A percentile compares a stretch with the other conserved stretches of the same genome.
Conservation (phyloP, 2,329 filamentous ascomycete species). For the Fonsecaea pedrosoi region DNA sequence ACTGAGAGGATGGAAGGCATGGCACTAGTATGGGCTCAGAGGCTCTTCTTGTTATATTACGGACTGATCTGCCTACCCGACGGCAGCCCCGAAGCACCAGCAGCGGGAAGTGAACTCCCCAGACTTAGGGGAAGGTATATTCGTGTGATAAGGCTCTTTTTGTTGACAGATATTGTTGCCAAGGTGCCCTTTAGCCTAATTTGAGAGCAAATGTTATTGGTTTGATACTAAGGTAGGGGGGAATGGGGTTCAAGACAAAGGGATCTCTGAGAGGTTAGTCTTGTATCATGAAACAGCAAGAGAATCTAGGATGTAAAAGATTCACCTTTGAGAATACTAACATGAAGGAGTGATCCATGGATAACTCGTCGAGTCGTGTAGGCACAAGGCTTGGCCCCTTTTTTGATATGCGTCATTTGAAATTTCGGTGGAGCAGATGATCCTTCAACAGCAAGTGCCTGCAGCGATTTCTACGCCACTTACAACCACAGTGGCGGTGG, state of each 20-base stretch:
- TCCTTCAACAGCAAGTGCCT: neutral
- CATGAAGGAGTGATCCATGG: neutral
- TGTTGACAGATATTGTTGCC: neutral
- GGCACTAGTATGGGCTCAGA: neutral
- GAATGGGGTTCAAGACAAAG: neutral
- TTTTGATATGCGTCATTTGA: constrained; percentile 4
- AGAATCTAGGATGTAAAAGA: neutral
- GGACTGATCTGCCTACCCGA: neutral
- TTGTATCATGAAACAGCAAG: neutral
- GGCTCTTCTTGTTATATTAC: neutral
- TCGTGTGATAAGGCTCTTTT: neutral
- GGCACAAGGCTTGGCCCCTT: constrained; percentile 10
- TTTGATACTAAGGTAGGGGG: neutral
- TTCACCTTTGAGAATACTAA: neutral
- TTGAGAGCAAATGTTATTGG: neutral
- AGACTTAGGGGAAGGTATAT: neutral
- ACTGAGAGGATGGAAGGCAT: neutral
- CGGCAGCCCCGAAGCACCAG: neutral
- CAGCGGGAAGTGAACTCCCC: neutral
- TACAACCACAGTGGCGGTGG: neutral
- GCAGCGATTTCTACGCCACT: neutral
- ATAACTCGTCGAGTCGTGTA: neutral
- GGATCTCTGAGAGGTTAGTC: neutral
- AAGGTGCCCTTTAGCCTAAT: constrained; percentile 1
- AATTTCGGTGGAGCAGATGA: neutral